Conservation (phyloP, 1,284 basidiomycete genomes). For the Tausonia pullulans region DNA sequence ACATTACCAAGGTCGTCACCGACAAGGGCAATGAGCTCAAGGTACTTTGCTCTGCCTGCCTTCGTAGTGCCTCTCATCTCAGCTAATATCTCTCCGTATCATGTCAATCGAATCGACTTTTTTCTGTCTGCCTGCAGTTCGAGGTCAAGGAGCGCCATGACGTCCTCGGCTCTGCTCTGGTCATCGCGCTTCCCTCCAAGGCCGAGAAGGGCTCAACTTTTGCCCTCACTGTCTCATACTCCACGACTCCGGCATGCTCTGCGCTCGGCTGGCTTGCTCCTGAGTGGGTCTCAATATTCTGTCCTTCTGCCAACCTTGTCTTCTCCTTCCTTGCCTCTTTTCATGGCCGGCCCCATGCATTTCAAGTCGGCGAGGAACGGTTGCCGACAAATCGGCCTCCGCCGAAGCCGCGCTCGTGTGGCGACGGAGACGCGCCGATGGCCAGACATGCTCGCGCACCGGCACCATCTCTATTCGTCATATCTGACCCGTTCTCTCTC, state of each 20-base stretch:
- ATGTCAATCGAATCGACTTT: neutral
- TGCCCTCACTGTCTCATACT: slow-evolving; percentile 54
- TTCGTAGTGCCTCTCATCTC: slow-evolving; percentile 29
- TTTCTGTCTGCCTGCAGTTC: neutral
- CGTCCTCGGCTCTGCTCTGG: slow-evolving; percentile 45
- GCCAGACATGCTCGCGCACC: neutral
- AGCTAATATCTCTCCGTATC: slow-evolving; percentile 12
- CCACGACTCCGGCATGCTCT: slow-evolving; percentile 63
- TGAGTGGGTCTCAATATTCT: slow-evolving; percentile 42
- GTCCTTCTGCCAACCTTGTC: neutral
- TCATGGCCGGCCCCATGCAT: too few species aligned
- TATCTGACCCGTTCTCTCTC: neutral
- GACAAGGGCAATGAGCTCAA: slow-evolving; percentile 38
- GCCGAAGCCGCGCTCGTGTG: too few species aligned
- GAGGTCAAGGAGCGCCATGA: slow-evolving; percentile 20
- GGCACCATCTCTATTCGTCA: neutral
- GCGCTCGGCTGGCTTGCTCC: slow-evolving; percentile 91
- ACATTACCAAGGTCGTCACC: slow-evolving; percentile 50
- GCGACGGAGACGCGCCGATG: too few species aligned
- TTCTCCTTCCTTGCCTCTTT: too few species aligned
- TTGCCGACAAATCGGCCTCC: too few species aligned
- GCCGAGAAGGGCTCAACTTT: slow-evolving; percentile 39
- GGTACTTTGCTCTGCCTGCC: slow-evolving; percentile 44
- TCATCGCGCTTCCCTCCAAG: slow-evolving; percentile 42
- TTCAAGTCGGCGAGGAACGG: too few species aligned